Conservation (phyloP, 2,329 filamentous ascomycete genomes). For the Sarocladiaceae sp. region DNA sequence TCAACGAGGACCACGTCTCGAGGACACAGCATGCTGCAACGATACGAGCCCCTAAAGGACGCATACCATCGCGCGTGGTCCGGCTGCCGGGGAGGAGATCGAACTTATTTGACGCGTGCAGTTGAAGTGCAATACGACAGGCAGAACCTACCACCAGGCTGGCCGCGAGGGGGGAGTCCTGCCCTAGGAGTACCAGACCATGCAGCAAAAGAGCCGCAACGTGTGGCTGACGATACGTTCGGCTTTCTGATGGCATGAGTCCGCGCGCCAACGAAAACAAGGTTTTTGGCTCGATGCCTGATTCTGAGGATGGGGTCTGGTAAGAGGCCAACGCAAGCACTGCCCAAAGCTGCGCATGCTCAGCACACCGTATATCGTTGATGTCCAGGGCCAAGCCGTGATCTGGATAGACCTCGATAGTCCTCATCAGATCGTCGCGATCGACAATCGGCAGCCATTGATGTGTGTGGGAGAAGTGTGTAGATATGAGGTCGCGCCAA, state of each 20-base stretch:
- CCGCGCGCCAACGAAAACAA: constrained; percentile 48
- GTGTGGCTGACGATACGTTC: constrained; percentile 37
- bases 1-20: constrained; percentile 53
- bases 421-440: constrained; percentile 55
- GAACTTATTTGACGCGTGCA: constrained; percentile 12
- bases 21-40: constrained; percentile 57
- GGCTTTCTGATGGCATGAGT: constrained; percentile 45
- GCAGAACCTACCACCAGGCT: constrained; percentile 64
- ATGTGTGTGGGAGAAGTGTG: constrained; percentile 73
- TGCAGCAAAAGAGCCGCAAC: constrained; percentile 46
- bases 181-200: constrained; percentile 58
- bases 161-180: constrained; percentile 50
- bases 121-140: constrained; percentile 38
- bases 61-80: not conserved
- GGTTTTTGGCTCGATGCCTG: constrained; percentile 18
- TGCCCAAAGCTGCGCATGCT: constrained; percentile 57
- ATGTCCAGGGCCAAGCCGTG: constrained; percentile 25
- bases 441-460: constrained; percentile 73
- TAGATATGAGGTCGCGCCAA: constrained; percentile 60
- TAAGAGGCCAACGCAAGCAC: constrained; percentile 54
- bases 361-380: constrained; percentile 20
- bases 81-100: not conserved
- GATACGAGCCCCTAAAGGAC: constrained; percentile 12
- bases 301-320: constrained; percentile 36
- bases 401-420: constrained; percentile 36